Evolutionary conservation across 768 basidiomycete species (phyloP).

Genomic region (Strobilomyces dryophilus): DNA sequence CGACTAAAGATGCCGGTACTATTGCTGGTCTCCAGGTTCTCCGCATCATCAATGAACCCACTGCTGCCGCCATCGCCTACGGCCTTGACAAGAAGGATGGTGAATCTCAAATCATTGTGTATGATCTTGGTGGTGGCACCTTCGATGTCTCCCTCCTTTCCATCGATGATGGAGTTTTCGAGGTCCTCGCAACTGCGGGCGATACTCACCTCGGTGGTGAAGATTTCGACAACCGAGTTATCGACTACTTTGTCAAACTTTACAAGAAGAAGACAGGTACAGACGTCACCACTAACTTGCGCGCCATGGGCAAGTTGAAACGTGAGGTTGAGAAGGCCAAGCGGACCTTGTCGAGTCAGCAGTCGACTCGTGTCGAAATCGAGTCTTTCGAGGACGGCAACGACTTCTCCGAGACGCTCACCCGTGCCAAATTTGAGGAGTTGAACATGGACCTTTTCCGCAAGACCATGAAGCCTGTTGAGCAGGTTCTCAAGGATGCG

Average conservation of each 20-base stretch:
- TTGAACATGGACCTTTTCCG: constrained; percentile 98
- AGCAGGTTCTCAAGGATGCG: constrained; percentile 97
- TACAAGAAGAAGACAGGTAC: constrained; percentile 93
- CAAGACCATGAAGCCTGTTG: constrained; percentile 99
- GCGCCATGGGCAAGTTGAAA: constrained; percentile 88
- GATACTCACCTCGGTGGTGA: constrained; percentile 95
- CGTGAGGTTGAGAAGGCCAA: constrained; percentile 93
- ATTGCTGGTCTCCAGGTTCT: constrained; percentile 94
- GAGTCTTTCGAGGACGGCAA: constrained; percentile 54
- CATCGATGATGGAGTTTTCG: constrained; percentile 91
- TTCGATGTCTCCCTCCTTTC: constrained; percentile 97
- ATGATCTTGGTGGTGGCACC: constrained; percentile 97
- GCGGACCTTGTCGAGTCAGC: constrained; percentile 88
- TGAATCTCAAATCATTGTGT: constrained; percentile 95
- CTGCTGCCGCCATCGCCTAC: constrained; percentile 96
- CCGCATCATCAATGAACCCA: constrained; percentile 97
- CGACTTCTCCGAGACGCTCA: constrained; percentile 95
- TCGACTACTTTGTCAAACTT: constrained; percentile 82
- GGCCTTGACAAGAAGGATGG: constrained; percentile 95
- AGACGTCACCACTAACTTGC: constrained; percentile 73
- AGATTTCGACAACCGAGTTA: constrained; percentile 93
- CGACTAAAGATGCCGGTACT: constrained; percentile 95
- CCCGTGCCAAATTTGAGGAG: constrained; percentile 98
- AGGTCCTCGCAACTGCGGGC: constrained; percentile 87
- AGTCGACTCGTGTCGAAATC: constrained; percentile 89